Conservation (phyloP, 228 moss, liverwort and hornwort genomes). For the Sphagnum fallax region DNA sequence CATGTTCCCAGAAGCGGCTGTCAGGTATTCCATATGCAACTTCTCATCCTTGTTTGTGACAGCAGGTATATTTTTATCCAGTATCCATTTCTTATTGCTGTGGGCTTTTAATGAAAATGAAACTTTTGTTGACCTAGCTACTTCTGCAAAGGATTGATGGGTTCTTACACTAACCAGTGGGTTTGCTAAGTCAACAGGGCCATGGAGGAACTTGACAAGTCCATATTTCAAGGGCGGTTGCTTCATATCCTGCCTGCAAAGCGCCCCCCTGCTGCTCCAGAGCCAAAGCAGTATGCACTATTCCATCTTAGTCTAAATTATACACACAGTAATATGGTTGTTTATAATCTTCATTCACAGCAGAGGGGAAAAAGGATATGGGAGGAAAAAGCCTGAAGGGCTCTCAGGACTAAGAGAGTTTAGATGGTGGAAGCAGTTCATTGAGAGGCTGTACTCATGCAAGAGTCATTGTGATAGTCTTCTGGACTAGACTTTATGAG, state of each 20-base stretch:
- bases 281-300: constrained; percentile 53
- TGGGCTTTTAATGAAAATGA: neutral
- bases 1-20: constrained; percentile 95
- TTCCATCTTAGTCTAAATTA: neutral
- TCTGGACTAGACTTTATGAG: too few relatives aligned
- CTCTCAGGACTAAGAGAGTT: too few relatives aligned
- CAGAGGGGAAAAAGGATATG: too few relatives aligned
- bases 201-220: constrained; percentile 79
- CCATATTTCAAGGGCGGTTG: constrained; percentile 84
- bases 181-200: constrained; percentile 35
- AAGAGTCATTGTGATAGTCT: too few relatives aligned
- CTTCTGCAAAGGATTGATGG: too few relatives aligned
- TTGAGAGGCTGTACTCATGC: too few relatives aligned
- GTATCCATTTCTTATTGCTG: neutral
- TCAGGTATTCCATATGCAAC: constrained; percentile 32
- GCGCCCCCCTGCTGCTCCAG: constrained; percentile 67
- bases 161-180: too few relatives aligned
- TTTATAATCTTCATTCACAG: too few relatives aligned
- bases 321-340: too few relatives aligned
- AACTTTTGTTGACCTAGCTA: too few relatives aligned
- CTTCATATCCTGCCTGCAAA: constrained; percentile 83
- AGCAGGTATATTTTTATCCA: neutral
- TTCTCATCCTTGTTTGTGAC: neutral
- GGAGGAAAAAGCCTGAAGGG: too few relatives aligned
- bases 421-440: too few relatives aligned